Evolutionary conservation across 106 monocot genomes (phyloP).

Genomic region (Cymbidium sinense): DNA sequence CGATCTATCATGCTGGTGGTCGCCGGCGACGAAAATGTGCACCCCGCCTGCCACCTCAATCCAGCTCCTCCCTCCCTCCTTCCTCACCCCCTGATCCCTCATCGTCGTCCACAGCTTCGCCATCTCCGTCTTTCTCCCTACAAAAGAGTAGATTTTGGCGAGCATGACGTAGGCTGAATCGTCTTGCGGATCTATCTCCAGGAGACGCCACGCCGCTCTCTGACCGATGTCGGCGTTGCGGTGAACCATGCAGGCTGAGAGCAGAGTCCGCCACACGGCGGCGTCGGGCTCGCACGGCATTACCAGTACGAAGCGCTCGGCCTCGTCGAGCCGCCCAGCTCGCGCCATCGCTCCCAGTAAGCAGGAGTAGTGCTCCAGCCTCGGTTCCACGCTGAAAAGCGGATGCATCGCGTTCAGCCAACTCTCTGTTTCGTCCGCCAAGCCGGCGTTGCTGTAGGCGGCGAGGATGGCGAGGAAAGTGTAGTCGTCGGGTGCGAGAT

Average conservation of each 20-base stretch:
- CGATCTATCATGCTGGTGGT: conserved; percentile 20
- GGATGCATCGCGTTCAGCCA: conserved; percentile 39
- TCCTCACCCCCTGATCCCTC: conserved; percentile 44
- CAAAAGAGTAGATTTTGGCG: conserved; percentile 26
- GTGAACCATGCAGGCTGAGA: conserved; percentile 37
- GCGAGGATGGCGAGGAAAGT: conserved; percentile 44
- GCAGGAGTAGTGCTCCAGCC: conserved; percentile 59
- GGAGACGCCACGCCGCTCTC: conserved; percentile 15
- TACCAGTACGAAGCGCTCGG: conserved; percentile 20
- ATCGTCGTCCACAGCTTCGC: conserved; percentile 28
- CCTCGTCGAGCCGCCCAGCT: conserved; percentile 36
- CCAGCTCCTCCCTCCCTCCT: conserved; percentile 60
- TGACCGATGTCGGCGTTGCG: conserved; percentile 17
- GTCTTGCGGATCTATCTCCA: conserved; percentile 43
- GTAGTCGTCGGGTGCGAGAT: conserved; percentile 25
- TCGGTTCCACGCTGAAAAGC: conserved; percentile 20
- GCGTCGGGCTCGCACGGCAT: conserved; percentile 64
- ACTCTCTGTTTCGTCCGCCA: conserved; percentile 17
- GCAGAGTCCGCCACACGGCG: conserved; percentile 57
- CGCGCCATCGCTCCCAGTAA: conserved; percentile 49
- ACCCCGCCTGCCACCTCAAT: conserved; percentile 51
- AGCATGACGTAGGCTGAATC: conserved; percentile 63
- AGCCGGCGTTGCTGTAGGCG: conserved; percentile 45
- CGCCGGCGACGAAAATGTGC: conserved; percentile 47
- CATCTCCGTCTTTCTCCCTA: conserved; percentile 24